A percentile compares a stretch with the other conserved stretches of the same genome.
phyloP scores from a whole-genome alignment of 2,329 filamentous ascomycete genomes.

The Calonectria crousiana region DNA sequence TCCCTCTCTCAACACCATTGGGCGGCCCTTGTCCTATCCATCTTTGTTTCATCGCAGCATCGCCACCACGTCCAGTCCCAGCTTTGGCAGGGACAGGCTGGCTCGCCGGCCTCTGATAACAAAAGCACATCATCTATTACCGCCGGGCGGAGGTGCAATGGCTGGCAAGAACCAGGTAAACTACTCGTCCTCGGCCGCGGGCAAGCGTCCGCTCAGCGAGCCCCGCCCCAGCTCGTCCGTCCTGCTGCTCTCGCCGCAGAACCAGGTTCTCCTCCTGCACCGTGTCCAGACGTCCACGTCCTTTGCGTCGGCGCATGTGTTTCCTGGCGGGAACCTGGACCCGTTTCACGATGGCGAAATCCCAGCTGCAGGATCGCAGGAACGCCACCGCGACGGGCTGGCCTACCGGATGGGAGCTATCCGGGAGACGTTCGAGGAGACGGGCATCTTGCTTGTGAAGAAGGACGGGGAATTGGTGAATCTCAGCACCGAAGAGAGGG shows the following conservation, averaged over 20 bases:
- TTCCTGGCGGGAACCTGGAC: constrained; percentile 90
- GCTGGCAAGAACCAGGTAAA: constrained; percentile 23
- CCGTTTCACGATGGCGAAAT: constrained; percentile 78
- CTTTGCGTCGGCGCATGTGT: constrained; percentile 94
- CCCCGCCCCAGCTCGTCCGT: constrained; percentile 81
- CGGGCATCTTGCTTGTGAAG: constrained; percentile 83
- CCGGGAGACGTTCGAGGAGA: constrained; percentile 95
- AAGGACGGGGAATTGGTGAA: constrained; percentile 68
- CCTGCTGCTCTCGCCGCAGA: constrained; percentile 85
- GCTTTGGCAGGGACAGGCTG: background rate
- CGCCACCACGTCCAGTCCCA: constrained; percentile 5
- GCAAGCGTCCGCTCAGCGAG: constrained; percentile 47
- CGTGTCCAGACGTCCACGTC: constrained; percentile 85
- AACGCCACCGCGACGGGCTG: constrained; percentile 76
- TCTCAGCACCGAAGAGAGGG: constrained; percentile 69
- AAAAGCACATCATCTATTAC: background rate
- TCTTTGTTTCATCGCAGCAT: constrained; percentile 14
- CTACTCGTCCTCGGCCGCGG: constrained; percentile 27
- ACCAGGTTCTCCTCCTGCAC: constrained; percentile 89
- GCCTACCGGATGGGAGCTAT: constrained; percentile 87
- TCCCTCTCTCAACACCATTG: constrained; percentile 24
- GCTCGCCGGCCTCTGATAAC: background rate
- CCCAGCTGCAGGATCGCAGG: constrained; percentile 58
- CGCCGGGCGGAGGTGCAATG: constrained; percentile 22
- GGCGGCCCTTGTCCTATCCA: constrained; percentile 28